Base-by-base conservation (phyloP, 441 rosid species). In the Pelargonium fulgidum region DNA sequence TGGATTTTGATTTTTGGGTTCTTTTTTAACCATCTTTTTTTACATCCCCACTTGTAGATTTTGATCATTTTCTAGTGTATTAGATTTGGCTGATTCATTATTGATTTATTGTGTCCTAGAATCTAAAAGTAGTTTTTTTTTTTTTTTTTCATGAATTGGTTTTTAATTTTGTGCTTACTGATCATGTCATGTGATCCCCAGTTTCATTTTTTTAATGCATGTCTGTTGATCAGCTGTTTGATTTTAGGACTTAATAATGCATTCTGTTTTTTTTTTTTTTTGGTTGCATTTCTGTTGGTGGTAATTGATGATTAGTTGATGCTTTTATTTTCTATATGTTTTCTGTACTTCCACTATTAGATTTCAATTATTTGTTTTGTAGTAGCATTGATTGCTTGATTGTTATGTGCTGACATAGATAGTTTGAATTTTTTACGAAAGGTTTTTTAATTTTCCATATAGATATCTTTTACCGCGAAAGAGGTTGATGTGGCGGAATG, bases 401-500 rank as follows among this genome's bases (percentile, higher is more conserved):
- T 54, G 22, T 14, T 54, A 54, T 14, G 9, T 54, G 61, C 61
- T 54, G 9, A 54, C 17, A 1, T 54, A 47, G 19, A 54, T 11
- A 3, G 17, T 7, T 36, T 14, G 16, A 24, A 16, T 54, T 50
- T 13, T n/a, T 47, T 11, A 3, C 11, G 50, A 10, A 10, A 1
- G 50, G 11, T n/a, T 8, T 45, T 9, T 45, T 45, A 45, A 10
- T n/a, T 12, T 47, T 47, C 16, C 13, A 47, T 10, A 52, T 70
- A 91, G 96, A 86, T 89, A 78, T 74, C 89, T 44, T 91, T 93
- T 75, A 42, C 90, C 17, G 94, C 94, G 0, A 93, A 89, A 78
- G 94, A 87, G 70, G 71, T 83, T 68, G 87, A 84, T 63, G 87
- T 79, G 45, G 81, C 65, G 20, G 88, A 79, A 73, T 93, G 93